These are phyloP conservation scores for Hypoxylon sp. DNA, from an alignment of 2,329 filamentous ascomycete species.

Conservation along the genomic window DNA sequence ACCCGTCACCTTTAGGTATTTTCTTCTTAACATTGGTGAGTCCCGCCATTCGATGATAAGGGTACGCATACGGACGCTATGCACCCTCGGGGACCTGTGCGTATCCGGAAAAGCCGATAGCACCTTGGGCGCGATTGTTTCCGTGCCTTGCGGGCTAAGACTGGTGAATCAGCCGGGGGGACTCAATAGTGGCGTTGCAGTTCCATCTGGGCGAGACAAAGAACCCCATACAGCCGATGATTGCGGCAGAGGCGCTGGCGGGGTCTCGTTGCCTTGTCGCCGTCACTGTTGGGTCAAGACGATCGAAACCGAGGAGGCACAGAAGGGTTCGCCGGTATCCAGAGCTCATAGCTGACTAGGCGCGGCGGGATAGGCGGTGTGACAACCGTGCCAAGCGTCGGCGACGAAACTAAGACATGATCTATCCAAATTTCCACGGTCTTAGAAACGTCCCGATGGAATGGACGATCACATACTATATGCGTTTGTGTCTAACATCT, in stretches of 20 bases:
- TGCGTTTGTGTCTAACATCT: background rate
- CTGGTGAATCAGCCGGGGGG: constrained; percentile 35
- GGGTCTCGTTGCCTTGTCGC: background rate
- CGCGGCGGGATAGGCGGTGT: constrained; percentile 42
- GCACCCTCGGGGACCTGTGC: constrained; percentile 23
- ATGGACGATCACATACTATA: constrained; percentile 3
- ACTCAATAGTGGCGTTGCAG: constrained; percentile 35
- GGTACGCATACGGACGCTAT: constrained; percentile 39
- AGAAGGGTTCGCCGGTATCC: constrained; percentile 8
- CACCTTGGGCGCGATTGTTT: constrained; percentile 36
- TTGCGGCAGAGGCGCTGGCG: background rate
- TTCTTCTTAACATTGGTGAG: background rate
- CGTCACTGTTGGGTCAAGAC: constrained; percentile 10
- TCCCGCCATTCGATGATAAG: background rate
- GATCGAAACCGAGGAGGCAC: constrained; percentile 11
- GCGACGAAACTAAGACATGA: background rate
- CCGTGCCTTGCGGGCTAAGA: constrained; percentile 35
- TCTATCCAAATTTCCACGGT: background rate
- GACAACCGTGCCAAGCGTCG: constrained; percentile 18
- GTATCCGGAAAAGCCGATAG: constrained; percentile 39
- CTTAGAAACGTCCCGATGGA: constrained; percentile 1
- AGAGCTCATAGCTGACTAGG: constrained; percentile 40
- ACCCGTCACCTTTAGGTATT: too few species aligned
- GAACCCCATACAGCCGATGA: constrained; percentile 22
- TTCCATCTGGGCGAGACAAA: constrained; percentile 33